Evolutionary conservation across 1,139 yeast species (phyloP).

Genomic region (Taphrina wiesneri): DNA sequence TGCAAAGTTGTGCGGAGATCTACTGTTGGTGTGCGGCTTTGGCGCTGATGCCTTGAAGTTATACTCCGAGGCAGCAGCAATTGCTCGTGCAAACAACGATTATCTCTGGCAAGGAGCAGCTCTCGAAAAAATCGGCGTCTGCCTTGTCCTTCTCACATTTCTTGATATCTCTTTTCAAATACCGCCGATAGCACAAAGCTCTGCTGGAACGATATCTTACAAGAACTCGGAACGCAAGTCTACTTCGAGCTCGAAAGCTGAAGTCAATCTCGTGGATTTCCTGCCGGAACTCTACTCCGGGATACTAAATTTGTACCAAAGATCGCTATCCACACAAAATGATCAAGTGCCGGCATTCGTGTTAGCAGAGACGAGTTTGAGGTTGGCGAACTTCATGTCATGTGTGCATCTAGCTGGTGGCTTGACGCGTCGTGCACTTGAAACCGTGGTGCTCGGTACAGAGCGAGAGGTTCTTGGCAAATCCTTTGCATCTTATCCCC

Average conservation of each 20-base stretch:
- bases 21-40: constrained; percentile 77
- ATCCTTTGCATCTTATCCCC: constrained; percentile 37
- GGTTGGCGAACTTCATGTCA: constrained; percentile 65
- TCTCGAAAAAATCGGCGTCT: constrained; percentile 73
- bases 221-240: constrained; percentile 27
- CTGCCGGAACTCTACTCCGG: constrained; percentile 56
- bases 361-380: constrained; percentile 67
- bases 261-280: constrained; percentile 50
- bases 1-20: constrained; percentile 70
- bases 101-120: constrained; percentile 86
- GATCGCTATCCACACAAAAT: constrained; percentile 61
- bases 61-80: constrained; percentile 68
- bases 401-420: constrained; percentile 57
- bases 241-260: constrained; percentile 15
- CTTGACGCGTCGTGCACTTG: constrained; percentile 51
- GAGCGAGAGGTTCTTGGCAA: constrained; percentile 41
- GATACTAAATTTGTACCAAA: constrained; percentile 59
- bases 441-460: constrained; percentile 49
- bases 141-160: constrained; percentile 62
- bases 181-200: constrained; percentile 52
- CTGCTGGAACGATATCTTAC: constrained; percentile 40
- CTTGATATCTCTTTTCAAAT: constrained; percentile 62
- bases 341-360: constrained; percentile 84
- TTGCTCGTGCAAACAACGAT: constrained; percentile 66
- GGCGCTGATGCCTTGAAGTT: constrained; percentile 67